Conservation (phyloP, 2,329 filamentous ascomycete genomes). For the Fusarium sp. region DNA sequence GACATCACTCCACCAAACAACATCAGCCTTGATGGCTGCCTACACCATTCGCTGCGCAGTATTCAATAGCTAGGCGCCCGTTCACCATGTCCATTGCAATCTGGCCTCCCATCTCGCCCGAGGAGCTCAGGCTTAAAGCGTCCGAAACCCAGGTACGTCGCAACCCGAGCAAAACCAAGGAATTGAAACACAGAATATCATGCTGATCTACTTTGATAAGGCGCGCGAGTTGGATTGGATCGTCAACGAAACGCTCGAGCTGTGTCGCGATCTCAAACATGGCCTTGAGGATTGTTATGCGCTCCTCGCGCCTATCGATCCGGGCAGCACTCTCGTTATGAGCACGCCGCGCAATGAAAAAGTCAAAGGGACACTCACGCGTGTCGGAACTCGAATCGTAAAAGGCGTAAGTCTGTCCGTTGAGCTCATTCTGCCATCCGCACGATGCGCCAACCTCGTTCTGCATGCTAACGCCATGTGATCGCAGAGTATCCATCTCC, state of each 20-base stretch:
- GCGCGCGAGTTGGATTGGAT: slow-evolving; percentile 67
- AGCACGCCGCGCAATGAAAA: slow-evolving; percentile 88
- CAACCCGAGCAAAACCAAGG: background rate
- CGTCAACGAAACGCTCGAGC: slow-evolving; percentile 60
- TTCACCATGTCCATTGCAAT: slow-evolving; percentile 67
- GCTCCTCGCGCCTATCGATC: slow-evolving; percentile 84
- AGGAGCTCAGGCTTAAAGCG: slow-evolving; percentile 62
- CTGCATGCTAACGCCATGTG: slow-evolving; percentile 15
- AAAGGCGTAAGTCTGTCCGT: slow-evolving; percentile 74
- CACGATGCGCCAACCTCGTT: slow-evolving; percentile 9
- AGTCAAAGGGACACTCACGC: slow-evolving; percentile 91
- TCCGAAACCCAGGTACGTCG: slow-evolving; percentile 63
- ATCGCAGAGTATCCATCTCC: slow-evolving; percentile 77
- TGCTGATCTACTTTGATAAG: slow-evolving; percentile 53
- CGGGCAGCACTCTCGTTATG: slow-evolving; percentile 88
- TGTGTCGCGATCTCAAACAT: slow-evolving; percentile 63
- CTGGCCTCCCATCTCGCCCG: slow-evolving; percentile 66
- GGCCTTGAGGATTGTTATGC: slow-evolving; percentile 91
- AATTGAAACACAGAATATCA: slow-evolving; percentile 13
- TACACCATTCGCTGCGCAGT: slow-evolving; percentile 8
- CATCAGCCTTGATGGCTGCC: slow-evolving; percentile 41
- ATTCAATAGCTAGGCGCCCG: slow-evolving; percentile 21
- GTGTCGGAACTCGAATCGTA: slow-evolving; percentile 89
- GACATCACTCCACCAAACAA: slow-evolving; percentile 10
- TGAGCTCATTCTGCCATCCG: slow-evolving; percentile 34